phyloP scores from a whole-genome alignment of 2,329 filamentous ascomycete species.

The Hypoxylon sp. region DNA sequence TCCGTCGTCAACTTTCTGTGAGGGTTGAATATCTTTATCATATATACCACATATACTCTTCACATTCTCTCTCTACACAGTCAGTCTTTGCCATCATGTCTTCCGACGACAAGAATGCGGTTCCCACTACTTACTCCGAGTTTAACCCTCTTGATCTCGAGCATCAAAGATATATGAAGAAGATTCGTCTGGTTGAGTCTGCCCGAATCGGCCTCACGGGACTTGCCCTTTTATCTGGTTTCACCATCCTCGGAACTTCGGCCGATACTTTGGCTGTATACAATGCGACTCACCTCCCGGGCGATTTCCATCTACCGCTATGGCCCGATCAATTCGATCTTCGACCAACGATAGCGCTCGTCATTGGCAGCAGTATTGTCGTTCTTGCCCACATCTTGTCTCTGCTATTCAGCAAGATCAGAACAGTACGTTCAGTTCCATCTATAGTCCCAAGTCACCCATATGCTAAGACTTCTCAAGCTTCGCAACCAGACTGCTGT shows the following conservation, averaged over 20 bases:
- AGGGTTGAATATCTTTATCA: slow-evolving; percentile 34
- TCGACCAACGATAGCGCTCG: slow-evolving; percentile 67
- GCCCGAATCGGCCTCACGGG: slow-evolving; percentile 62
- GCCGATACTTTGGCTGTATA: slow-evolving; percentile 68
- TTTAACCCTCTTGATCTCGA: slow-evolving; percentile 58
- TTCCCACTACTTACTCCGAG: slow-evolving; percentile 63
- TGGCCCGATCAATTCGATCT: slow-evolving; percentile 71
- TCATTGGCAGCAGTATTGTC: slow-evolving; percentile 65
- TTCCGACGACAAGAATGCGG: slow-evolving; percentile 56
- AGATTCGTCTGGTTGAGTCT: slow-evolving; percentile 58
- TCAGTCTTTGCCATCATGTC: slow-evolving; percentile 45
- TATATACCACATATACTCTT: slow-evolving; percentile 14
- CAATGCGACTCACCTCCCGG: slow-evolving; percentile 63
- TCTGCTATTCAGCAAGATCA: slow-evolving; percentile 62
- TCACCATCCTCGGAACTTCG: slow-evolving; percentile 67
- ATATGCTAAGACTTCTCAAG: slow-evolving; percentile 49
- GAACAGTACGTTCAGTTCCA: slow-evolving; percentile 61
- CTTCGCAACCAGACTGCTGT: slow-evolving; percentile 54
- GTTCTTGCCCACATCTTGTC: slow-evolving; percentile 62
- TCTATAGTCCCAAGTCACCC: too few species aligned
- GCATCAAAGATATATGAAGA: slow-evolving; percentile 53
- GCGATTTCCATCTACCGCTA: slow-evolving; percentile 63
- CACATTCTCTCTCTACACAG: slow-evolving; percentile 13
- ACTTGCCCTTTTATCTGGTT: slow-evolving; percentile 63
- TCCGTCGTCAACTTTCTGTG: slow-evolving; percentile 35